phyloP scores from a whole-genome alignment of 768 basidiomycete species.

The Aureoboletus auriporus region DNA sequence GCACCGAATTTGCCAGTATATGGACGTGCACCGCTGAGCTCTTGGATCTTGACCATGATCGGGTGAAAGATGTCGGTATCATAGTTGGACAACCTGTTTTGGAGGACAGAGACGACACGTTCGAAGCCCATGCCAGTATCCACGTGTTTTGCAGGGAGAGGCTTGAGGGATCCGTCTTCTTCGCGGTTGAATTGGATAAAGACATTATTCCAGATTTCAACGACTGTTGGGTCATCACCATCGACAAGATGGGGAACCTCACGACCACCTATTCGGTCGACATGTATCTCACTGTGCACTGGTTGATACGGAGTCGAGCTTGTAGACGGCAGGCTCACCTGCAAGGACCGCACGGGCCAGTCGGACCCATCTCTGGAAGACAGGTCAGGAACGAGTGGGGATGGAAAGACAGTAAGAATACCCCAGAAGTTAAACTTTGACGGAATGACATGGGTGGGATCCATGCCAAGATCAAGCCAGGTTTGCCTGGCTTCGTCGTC shows the following conservation, averaged over 20 bases:
- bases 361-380: slow-evolving; percentile 92
- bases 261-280: slow-evolving; percentile 95
- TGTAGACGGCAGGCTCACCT: slow-evolving; percentile 42
- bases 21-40: slow-evolving; percentile 81
- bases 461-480: slow-evolving; percentile 87
- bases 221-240: slow-evolving; percentile 91
- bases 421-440: slow-evolving; percentile 99
- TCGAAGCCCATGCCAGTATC: slow-evolving; percentile 99
- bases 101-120: slow-evolving; percentile 90
- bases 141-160: slow-evolving; percentile 89
- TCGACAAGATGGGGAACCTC: slow-evolving; percentile 93
- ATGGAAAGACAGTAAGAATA: slow-evolving; percentile 33
- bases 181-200: slow-evolving; percentile 99
- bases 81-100: slow-evolving; percentile 92
- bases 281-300: slow-evolving; percentile 81
- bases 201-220: slow-evolving; percentile 99
- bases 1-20: slow-evolving; percentile 90
- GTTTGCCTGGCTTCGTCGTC: slow-evolving; percentile 84
- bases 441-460: slow-evolving; percentile 87
- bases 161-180: slow-evolving; percentile 71
- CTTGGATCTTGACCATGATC: slow-evolving; percentile 82
- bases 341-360: slow-evolving; percentile 97
- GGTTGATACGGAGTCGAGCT: not conserved
- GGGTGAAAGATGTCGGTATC: slow-evolving; percentile 95
- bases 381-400: slow-evolving; percentile 1